Evolutionary conservation across 371 early-diverging fungal species (phyloP), one percentile per base, ranked within the genome.

Genomic region (Circinella minor): DNA sequence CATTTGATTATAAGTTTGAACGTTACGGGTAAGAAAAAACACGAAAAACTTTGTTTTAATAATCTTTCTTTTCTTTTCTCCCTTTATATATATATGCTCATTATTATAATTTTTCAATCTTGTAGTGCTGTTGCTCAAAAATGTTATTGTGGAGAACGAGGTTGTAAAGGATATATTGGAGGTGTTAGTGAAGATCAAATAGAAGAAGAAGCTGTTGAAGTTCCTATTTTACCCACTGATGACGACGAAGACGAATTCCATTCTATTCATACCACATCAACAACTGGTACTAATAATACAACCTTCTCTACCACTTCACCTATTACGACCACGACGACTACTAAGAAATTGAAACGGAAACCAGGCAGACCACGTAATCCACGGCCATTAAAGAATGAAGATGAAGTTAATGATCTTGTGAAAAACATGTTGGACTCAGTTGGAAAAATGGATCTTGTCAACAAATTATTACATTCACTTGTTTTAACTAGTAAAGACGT

Each of bases 1-100:
- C 96, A 1, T 98, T 97, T 84, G 95, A 98, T 78, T 97, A 97
- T 80, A 91, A 94, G 70, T 95, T 95, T 79, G 93, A 94, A 70
- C 88, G 94, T 63, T 93, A 91, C 61, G 93, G 89, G 74, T 74
- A 74, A 54, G 60, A 11, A 43, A 43, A 43, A 43, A 11, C 43
- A 43, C 43, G 27, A 27, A 27, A 27, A 27, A 43, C 11, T 39
- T 39, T 43, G 9, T 43, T 9, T 43, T 43, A 3, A 9, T 61
- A 47, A 11, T 36, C 47, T 46, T n/a, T 8, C 15, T 51, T 51
- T 51, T n/a, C n/a, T n/a, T 15, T 17, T 51, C 0, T n/a, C 15
- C 15, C 15, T 15, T n/a, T 51, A 4, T 51, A n/a, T 17, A 8
- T 17, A 5, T 13, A 13, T 17, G 4, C 51, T 17, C 8, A 51